Conservation (phyloP, 129 eudicot genomes). For the Chrysanthemum seticuspe region DNA sequence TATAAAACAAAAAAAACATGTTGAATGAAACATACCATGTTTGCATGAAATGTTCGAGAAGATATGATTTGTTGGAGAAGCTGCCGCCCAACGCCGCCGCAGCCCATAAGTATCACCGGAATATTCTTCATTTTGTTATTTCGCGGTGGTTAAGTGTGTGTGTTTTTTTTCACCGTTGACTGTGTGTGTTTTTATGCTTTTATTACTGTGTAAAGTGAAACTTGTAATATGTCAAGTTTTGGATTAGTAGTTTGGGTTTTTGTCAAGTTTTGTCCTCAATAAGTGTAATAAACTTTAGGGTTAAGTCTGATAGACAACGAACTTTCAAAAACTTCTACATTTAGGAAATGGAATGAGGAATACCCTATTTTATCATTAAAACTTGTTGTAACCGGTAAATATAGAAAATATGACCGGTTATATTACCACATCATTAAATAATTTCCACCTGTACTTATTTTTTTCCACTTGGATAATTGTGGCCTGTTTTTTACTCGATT, state of each 20-base stretch:
- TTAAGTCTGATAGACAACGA: too few relatives aligned
- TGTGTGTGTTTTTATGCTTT: neutral
- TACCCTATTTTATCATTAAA: too few relatives aligned
- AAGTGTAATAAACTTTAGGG: neutral
- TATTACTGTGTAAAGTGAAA: too few relatives aligned
- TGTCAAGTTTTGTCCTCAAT: neutral
- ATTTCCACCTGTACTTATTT: too few relatives aligned
- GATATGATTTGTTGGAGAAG: slow-evolving; percentile 82
- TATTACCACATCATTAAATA: too few relatives aligned
- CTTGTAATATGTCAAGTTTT: neutral
- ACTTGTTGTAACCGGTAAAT: too few relatives aligned
- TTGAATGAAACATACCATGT: slow-evolving; percentile 38
- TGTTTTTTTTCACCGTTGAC: neutral
- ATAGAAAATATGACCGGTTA: too few relatives aligned
- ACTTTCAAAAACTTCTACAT: too few relatives aligned
- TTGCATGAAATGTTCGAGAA: slow-evolving; percentile 69
- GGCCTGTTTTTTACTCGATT: too few relatives aligned
- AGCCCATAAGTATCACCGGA: slow-evolving; percentile 70
- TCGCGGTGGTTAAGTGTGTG: slow-evolving; percentile 13
- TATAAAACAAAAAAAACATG: neutral
- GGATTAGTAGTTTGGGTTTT: neutral
- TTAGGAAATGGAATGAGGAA: too few relatives aligned
- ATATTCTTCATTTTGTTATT: slow-evolving; percentile 55
- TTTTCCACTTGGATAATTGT: too few relatives aligned
- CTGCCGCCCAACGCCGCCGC: slow-evolving; percentile 95